Evolutionary conservation across 768 basidiomycete genomes (phyloP), one percentile per base, ranked within the genome.

Genomic region (Exsudoporus frostii): DNA sequence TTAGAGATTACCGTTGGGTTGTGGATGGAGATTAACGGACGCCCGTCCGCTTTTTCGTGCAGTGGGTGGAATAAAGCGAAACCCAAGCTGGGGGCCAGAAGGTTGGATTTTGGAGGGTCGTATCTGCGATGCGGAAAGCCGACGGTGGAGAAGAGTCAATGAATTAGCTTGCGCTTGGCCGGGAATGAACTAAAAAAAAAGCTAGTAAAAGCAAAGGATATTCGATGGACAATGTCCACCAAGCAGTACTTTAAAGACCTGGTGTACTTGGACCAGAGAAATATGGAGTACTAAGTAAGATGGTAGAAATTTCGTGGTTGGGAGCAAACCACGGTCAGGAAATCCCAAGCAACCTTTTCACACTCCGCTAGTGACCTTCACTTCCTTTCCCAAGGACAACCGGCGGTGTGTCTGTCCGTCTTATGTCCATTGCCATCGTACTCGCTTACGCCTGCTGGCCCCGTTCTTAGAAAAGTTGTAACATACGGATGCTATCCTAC

Each of bases 1-100:
- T 90, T 91, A 91, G 79, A 81, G 81, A 92, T 91, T 91, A 91
- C 65, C 63, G 69, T 70, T 69, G 52, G 63, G 67, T 72, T 71
- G 64, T 65, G 63, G 59, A 54, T 57, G 63, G 53, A 61, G 60
- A 71, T 73, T 71, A 71, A 68, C 66, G 62, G 66, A 70, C 58
- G 51, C 17, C 41, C 10, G 69, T 57, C 60, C 57, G 57, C 55
- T 65, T 71, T 71, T 70, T 60, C 57, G 53, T 69, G 70, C 59
- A 58, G 54, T 61, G 59, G 58, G 46, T 62, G 60, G 49, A 61
- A 60, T 68, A 61, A 66, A 55, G 41, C 50, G 45, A 55, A 49
- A 55, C 30, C 45, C 59, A 59, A 54, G 58, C 58, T 53, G 44
- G 38, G 43, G 45, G 54, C 44, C 45, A 56, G 57, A 60, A 41